A percentile compares a stretch with the other conserved stretches of the same genome.
Conservation (phyloP, 139 green algal species). For the Volvox africanus region DNA sequence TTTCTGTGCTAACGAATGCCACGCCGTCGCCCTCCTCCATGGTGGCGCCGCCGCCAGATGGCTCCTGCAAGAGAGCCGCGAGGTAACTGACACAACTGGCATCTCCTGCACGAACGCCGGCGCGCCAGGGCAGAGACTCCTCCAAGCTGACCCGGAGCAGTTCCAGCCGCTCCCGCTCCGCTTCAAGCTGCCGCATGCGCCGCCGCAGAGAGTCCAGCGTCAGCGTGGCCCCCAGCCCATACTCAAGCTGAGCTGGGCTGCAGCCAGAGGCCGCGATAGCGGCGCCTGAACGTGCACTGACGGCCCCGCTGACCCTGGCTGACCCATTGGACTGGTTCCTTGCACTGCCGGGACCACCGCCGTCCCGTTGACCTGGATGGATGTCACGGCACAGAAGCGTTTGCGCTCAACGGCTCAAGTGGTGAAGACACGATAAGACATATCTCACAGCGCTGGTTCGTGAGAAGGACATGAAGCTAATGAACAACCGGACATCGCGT, state of each 20-base stretch:
- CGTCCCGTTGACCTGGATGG: too few species aligned
- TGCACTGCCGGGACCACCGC: too few species aligned
- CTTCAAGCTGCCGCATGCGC: conserved; percentile 26
- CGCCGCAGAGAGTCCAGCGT: conserved; percentile 22
- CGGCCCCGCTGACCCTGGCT: too few species aligned
- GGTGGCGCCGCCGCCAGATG: background rate
- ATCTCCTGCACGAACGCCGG: background rate
- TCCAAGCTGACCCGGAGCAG: background rate
- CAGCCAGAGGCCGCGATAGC: background rate
- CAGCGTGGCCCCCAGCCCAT: background rate
- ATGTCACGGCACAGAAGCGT: too few species aligned
- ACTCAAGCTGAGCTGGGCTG: background rate
- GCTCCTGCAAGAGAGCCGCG: background rate
- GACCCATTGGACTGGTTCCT: too few species aligned
- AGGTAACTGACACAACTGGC: background rate
- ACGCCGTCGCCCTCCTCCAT: background rate
- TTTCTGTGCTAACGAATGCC: background rate
- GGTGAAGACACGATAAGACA: too few species aligned
- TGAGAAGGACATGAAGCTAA: too few species aligned
- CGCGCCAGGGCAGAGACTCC: conserved; percentile 10
- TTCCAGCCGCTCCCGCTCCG: background rate
- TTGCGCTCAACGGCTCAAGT: too few species aligned
- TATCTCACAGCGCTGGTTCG: too few species aligned
- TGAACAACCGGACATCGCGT: too few species aligned
- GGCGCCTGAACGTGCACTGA: background rate